These are phyloP conservation scores for Geoglossum glabrum DNA, from an alignment of 495 filamentous ascomycete species.

Conservation along the genomic window DNA sequence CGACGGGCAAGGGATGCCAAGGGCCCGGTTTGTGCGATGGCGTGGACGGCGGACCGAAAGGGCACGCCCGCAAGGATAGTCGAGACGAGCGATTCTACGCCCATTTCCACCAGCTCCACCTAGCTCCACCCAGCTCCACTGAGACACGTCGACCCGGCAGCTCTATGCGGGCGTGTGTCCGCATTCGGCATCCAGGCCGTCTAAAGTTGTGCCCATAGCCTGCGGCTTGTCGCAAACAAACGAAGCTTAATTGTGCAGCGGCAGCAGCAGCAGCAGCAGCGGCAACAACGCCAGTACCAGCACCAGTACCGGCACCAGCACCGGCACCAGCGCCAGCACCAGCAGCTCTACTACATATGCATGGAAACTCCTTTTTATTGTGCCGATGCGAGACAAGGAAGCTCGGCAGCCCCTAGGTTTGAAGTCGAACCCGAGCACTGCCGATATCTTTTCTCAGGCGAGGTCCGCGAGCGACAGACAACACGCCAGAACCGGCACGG, in stretches of 20 bases:
- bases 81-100: constrained; percentile 1
- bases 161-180: not conserved
- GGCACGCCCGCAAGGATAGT: constrained; percentile 6
- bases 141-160: not conserved
- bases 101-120: not conserved
- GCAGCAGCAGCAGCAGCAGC: not conserved
- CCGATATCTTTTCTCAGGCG: not conserved
- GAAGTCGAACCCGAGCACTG: not conserved
- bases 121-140: not conserved
- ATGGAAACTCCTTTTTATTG: not conserved
- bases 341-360: not conserved
- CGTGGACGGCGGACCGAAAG: not conserved
- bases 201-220: not conserved
- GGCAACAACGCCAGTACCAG: not conserved
- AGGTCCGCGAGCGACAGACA: not conserved
- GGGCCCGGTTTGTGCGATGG: not conserved
- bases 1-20: not conserved
- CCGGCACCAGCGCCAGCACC: not conserved
- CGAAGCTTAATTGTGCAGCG: constrained; percentile 1
- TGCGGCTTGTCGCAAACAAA: not conserved
- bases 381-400: not conserved
- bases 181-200: not conserved
- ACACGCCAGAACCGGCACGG: not conserved
- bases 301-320: not conserved
- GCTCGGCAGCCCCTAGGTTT: not conserved